Evolutionary conservation across 1,284 basidiomycete genomes (phyloP).

Genomic region (Takashimella koratensis): DNA sequence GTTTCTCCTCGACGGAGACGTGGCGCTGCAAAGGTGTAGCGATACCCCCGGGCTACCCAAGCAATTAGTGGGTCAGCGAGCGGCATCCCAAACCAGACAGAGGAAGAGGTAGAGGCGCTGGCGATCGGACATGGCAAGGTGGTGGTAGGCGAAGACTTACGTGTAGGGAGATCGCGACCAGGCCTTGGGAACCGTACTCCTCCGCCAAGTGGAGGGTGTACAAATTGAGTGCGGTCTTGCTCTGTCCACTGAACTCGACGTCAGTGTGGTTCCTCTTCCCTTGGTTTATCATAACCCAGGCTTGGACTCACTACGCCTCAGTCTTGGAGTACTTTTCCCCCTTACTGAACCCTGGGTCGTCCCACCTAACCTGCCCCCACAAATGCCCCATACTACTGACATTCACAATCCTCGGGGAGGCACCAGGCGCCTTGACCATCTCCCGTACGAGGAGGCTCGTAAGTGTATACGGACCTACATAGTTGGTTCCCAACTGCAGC

Average conservation of each 20-base stretch:
- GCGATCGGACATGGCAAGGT: too few species aligned
- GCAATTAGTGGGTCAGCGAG: too few species aligned
- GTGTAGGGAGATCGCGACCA: constrained; percentile 11
- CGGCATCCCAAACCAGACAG: too few species aligned
- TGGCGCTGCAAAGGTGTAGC: background rate
- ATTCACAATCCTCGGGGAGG: constrained; percentile 12
- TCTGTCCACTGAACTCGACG: constrained; percentile 11
- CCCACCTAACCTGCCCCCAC: constrained; percentile 8
- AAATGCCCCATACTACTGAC: constrained; percentile 12
- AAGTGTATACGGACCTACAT: constrained; percentile 31
- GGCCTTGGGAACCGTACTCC: constrained; percentile 9
- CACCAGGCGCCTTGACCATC: constrained; percentile 6
- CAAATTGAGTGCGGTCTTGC: constrained; percentile 17
- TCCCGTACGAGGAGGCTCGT: constrained; percentile 15
- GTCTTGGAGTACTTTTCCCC: constrained; percentile 11
- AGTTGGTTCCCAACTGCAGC: constrained; percentile 32
- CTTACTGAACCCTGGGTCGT: constrained; percentile 10
- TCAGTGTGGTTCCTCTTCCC: background rate
- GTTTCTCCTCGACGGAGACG: background rate
- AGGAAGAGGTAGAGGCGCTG: too few species aligned
- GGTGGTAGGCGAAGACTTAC: too few species aligned
- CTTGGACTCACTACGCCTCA: constrained; percentile 8
- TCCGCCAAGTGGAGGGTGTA: constrained; percentile 8
- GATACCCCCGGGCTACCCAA: background rate
- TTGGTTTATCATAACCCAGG: background rate